These are phyloP conservation scores for Aspergillus arachidicola DNA, from an alignment of 2,329 filamentous ascomycete genomes.

Conservation along the genomic window DNA sequence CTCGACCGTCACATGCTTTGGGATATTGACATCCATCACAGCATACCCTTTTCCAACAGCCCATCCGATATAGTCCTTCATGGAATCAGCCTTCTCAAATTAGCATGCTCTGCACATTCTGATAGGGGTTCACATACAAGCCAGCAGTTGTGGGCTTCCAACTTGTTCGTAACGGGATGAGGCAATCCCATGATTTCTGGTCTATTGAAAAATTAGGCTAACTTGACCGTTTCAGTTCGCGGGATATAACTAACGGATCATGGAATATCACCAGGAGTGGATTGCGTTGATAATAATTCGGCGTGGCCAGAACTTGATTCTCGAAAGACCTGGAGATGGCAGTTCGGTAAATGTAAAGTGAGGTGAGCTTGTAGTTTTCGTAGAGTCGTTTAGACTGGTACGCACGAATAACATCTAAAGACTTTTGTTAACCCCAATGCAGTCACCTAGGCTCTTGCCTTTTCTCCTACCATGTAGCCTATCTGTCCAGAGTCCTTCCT, in stretches of 20 bases:
- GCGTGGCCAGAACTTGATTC: constrained; percentile 80
- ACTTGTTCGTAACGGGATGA: constrained; percentile 68
- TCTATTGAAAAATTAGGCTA: constrained; percentile 44
- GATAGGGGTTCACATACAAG: constrained; percentile 62
- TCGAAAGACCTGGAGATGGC: constrained; percentile 75
- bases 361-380: constrained; percentile 74
- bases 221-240: not conserved
- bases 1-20: constrained; percentile 70
- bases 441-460: not conserved
- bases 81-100: constrained; percentile 70
- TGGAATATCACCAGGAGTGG: constrained; percentile 86
- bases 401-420: constrained; percentile 71
- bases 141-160: constrained; percentile 85
- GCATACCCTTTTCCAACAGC: constrained; percentile 74
- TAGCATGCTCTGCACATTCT: constrained; percentile 25
- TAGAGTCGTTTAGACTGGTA: constrained; percentile 74
- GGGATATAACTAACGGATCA: constrained; percentile 67
- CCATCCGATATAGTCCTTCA: constrained; percentile 83
- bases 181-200: constrained; percentile 70
- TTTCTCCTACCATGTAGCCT: constrained; percentile 62
- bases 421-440: not conserved
- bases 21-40: constrained; percentile 90
- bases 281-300: constrained; percentile 65
- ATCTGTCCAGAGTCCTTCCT: constrained; percentile 41
- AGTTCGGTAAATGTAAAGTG: constrained; percentile 76